Conservation (phyloP, 2,329 filamentous ascomycete species). For the Dactylella cylindrospora region DNA sequence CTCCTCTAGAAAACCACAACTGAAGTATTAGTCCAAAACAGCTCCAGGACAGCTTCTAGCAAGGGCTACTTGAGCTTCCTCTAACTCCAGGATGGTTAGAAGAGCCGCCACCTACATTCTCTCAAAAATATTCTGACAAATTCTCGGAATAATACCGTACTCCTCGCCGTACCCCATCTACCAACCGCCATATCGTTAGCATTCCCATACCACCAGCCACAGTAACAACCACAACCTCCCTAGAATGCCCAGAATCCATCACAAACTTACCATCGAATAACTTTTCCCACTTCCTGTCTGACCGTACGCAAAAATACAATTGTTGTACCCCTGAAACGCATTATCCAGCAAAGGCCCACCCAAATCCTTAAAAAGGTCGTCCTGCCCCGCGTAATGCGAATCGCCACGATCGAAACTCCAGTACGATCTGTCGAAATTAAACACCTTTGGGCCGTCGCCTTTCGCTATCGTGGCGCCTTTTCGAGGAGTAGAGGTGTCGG, state of each 20-base stretch:
- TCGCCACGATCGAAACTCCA: conserved; percentile 92
- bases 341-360: conserved; percentile 92
- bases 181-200: conserved; percentile 4
- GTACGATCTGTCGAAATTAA: conserved; percentile 95
- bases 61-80: neutral
- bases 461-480: conserved; percentile 67
- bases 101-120: conserved; percentile 61
- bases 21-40: conserved; percentile 2
- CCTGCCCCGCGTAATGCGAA: conserved; percentile 78
- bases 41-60: neutral
- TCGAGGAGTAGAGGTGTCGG: conserved; percentile 50
- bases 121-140: conserved; percentile 97
- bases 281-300: conserved; percentile 98
- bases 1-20: conserved; percentile 55
- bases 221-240: neutral
- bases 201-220: conserved; percentile 14
- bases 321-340: conserved; percentile 98
- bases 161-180: conserved; percentile 97
- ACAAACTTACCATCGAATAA: conserved; percentile 70
- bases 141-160: conserved; percentile 90
- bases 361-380: conserved; percentile 82
- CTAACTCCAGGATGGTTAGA: neutral
- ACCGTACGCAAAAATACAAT: conserved; percentile 98
- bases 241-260: conserved; percentile 1
- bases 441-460: conserved; percentile 73